A percentile compares a stretch with the other conserved stretches of the same genome.
Evolutionary conservation across 2,329 filamentous ascomycete genomes (phyloP).

Genomic region (Ascochyta pisi): DNA sequence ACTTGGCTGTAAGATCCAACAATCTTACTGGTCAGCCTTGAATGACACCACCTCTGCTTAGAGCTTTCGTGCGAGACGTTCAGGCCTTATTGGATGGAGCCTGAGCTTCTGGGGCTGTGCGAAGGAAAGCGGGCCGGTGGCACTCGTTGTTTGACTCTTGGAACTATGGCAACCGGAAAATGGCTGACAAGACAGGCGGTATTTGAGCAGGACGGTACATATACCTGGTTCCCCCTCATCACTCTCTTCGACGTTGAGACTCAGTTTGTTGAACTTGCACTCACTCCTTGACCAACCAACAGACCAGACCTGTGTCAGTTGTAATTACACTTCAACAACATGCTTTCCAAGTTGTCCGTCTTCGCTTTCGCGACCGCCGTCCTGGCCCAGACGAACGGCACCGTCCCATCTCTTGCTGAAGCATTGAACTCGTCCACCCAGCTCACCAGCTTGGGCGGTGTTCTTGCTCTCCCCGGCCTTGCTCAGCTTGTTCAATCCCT

Average conservation of each 20-base stretch:
- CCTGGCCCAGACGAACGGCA: conserved; percentile 34
- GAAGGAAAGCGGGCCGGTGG: conserved; percentile 16
- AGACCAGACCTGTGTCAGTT: not conserved
- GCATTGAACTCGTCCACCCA: conserved; percentile 29
- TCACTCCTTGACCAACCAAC: not conserved
- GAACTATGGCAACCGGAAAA: conserved; percentile 21
- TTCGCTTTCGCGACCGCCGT: conserved; percentile 45
- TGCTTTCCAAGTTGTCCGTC: conserved; percentile 51
- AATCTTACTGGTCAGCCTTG: conserved; percentile 25
- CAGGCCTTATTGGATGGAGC: conserved; percentile 23
- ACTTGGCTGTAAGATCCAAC: conserved; percentile 26
- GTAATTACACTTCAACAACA: conserved; percentile 22
- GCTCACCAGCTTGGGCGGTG: conserved; percentile 42
- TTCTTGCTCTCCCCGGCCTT: conserved; percentile 43
- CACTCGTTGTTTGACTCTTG: conserved; percentile 19
- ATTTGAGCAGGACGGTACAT: conserved; percentile 21
- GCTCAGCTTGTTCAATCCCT: conserved; percentile 50
- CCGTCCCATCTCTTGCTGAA: conserved; percentile 22
- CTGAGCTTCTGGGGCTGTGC: conserved; percentile 14
- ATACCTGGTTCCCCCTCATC: conserved; percentile 24
- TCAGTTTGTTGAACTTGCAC: not conserved
- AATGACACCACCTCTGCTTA: conserved; percentile 23
- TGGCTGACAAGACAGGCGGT: conserved; percentile 6
- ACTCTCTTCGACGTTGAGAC: not conserved
- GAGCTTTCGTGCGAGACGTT: conserved; percentile 22